Evolutionary conservation across 2,329 filamentous ascomycete genomes (phyloP).

Genomic region (Cytospora piceicola): DNA sequence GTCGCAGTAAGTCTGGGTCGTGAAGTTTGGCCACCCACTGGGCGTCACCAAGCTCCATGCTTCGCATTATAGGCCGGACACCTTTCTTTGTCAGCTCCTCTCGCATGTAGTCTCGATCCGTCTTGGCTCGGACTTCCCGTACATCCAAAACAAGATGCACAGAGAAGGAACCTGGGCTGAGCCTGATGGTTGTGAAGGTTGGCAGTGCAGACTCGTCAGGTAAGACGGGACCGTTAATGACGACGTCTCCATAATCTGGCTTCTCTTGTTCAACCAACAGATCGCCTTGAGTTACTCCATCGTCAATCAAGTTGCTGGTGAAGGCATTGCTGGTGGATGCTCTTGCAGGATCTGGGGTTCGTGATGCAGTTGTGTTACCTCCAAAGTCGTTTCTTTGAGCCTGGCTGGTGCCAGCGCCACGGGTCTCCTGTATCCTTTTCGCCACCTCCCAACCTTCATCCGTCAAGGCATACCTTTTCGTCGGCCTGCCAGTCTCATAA

Average conservation of each 20-base stretch:
- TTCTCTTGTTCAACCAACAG: constrained; percentile 32
- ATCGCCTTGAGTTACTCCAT: constrained; percentile 27
- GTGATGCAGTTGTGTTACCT: background rate
- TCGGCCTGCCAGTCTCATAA: constrained; percentile 69
- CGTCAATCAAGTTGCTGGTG: constrained; percentile 12
- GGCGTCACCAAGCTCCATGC: constrained; percentile 73
- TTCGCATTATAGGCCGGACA: constrained; percentile 67
- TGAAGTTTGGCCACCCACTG: constrained; percentile 79
- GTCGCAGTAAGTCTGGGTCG: constrained; percentile 58
- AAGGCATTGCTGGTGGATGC: background rate
- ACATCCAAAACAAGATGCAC: constrained; percentile 75
- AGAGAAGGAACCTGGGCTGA: constrained; percentile 69
- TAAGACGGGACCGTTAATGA: constrained; percentile 44
- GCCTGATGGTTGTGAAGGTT: constrained; percentile 60
- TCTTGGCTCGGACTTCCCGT: constrained; percentile 73
- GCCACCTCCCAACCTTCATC: constrained; percentile 80
- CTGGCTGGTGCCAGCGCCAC: constrained; percentile 20
- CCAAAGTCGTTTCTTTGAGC: background rate
- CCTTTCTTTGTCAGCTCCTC: constrained; percentile 70
- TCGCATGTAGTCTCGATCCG: constrained; percentile 77
- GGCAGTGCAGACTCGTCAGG: constrained; percentile 43
- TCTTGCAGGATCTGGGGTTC: background rate
- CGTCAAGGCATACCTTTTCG: constrained; percentile 70
- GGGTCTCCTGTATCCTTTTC: constrained; percentile 60
- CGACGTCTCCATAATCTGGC: constrained; percentile 43